These are phyloP conservation scores for Ilex asprella DNA, from an alignment of 257 asterid genomes.

Conservation along the genomic window DNA sequence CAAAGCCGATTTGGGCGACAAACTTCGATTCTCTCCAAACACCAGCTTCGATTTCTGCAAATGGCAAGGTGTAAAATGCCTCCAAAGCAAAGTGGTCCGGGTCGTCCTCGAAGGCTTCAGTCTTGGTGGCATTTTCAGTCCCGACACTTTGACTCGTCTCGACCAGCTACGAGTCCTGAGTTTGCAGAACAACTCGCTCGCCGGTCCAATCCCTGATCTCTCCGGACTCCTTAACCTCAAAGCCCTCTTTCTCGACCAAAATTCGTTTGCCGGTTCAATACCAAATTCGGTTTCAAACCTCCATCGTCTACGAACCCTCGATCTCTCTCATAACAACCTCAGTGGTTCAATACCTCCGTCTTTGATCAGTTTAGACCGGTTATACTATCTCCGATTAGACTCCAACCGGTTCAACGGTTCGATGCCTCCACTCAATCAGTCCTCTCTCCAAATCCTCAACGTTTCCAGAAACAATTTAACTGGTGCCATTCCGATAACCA, in stretches of 20 bases:
- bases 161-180: conserved; percentile 63
- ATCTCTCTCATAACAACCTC: conserved; percentile 63
- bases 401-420: conserved; percentile 83
- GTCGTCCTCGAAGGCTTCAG: conserved; percentile 30
- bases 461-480: conserved; percentile 60
- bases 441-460: conserved; percentile 51
- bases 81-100: conserved; percentile 35
- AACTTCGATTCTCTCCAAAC: conserved; percentile 27
- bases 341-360: conserved; percentile 46
- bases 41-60: conserved; percentile 39
- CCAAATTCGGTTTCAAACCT: conserved; percentile 62
- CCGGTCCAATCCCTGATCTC: conserved; percentile 76
- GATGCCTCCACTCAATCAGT: conserved; percentile 62
- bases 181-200: conserved; percentile 69
- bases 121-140: conserved; percentile 55
- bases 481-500: conserved; percentile 75
- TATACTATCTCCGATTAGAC: conserved; percentile 67
- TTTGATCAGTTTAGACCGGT: conserved; percentile 37
- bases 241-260: conserved; percentile 50
- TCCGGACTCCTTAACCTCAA: conserved; percentile 56
- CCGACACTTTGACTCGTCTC: conserved; percentile 42
- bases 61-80: conserved; percentile 64
- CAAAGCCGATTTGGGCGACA: conserved; percentile 48
- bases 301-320: conserved; percentile 74
- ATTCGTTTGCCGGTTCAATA: conserved; percentile 48